Percentiles rank a stretch among this genome's conserved stretches.
Evolutionary conservation across 2,329 filamentous ascomycete species (phyloP).

Genomic region (Boeremia lycopersici): DNA sequence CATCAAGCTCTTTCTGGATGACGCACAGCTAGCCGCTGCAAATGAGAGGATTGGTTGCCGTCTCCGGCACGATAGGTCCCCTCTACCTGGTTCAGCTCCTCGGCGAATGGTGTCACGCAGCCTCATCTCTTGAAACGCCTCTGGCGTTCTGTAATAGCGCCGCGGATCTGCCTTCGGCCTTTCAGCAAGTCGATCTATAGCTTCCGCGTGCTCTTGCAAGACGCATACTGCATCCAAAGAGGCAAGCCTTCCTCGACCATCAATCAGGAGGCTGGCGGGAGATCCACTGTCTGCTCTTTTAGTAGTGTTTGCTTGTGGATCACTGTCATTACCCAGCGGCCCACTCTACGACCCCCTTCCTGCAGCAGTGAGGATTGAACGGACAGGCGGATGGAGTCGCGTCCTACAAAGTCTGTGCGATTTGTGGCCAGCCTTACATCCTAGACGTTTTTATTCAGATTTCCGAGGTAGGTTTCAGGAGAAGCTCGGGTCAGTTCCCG

Average conservation of each 20-base stretch:
- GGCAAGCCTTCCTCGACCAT: conserved; percentile 22
- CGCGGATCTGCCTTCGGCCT: conserved; percentile 20
- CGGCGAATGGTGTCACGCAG: conserved; percentile 32
- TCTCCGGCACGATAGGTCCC: conserved; percentile 27
- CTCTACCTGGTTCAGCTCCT: conserved; percentile 37
- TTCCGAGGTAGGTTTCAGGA: conserved; percentile 22
- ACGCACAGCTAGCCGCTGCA: conserved; percentile 33
- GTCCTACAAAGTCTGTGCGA: conserved; percentile 14
- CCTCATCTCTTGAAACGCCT: conserved; percentile 37
- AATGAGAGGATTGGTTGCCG: conserved; percentile 25
- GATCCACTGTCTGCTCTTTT: conserved; percentile 24
- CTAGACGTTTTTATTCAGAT: background rate
- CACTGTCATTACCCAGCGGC: conserved; percentile 11
- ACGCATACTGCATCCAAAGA: conserved; percentile 22
- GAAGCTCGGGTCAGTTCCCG: conserved; percentile 30
- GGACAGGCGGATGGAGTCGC: conserved; percentile 17
- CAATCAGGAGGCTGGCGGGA: conserved; percentile 25
- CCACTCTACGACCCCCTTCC: conserved; percentile 32
- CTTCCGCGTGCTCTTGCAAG: conserved; percentile 28
- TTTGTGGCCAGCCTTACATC: background rate
- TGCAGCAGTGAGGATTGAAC: conserved; percentile 20
- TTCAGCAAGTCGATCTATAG: conserved; percentile 13
- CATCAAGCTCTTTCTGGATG: conserved; percentile 25
- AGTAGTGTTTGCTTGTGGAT: conserved; percentile 27
- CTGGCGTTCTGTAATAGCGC: conserved; percentile 27